Conservation (phyloP, 805 yeast genomes). For the Kodamaea leandrae region DNA sequence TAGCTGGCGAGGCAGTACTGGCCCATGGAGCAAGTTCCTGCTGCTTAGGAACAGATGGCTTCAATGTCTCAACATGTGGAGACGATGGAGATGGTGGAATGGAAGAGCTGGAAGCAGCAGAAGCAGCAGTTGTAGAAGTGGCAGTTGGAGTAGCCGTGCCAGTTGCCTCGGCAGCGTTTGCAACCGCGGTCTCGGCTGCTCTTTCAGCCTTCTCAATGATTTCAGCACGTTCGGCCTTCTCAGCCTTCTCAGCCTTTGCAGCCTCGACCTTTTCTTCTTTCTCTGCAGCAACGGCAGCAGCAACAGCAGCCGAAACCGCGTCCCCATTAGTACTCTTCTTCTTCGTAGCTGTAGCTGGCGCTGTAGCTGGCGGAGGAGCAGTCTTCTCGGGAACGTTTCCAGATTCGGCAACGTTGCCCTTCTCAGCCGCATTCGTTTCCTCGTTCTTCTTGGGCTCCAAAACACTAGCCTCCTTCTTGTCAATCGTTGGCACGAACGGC, state of each 20-base stretch:
- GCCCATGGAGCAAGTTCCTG: slow-evolving; percentile 56
- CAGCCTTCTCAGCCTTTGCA: neutral
- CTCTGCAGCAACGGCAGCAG: neutral
- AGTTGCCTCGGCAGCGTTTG: slow-evolving; percentile 1
- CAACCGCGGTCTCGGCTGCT: neutral
- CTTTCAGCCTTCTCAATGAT: neutral
- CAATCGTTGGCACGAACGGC: slow-evolving; percentile 33
- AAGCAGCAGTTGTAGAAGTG: slow-evolving; percentile 2
- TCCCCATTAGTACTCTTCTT: no score
- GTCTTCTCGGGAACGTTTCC: neutral
- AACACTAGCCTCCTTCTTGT: neutral
- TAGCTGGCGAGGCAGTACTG: slow-evolving; percentile 16
- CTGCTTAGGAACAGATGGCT: slow-evolving; percentile 17
- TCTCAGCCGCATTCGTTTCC: neutral
- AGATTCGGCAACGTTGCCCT: neutral
- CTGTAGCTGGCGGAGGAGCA: neutral
- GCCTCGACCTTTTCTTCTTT: neutral
- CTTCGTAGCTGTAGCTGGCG: neutral
- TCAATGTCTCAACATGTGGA: slow-evolving; percentile 14
- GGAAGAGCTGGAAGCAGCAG: slow-evolving; percentile 7
- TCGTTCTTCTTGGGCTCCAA: neutral
- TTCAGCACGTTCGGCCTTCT: neutral
- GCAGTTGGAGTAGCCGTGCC: neutral
- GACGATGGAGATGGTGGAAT: slow-evolving; percentile 3
- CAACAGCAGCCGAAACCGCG: neutral